A percentile compares a stretch with the other conserved stretches of the same genome.
Evolutionary conservation across 169 alveolate genomes (phyloP).

Genomic region (Cyclospora cayetanensis): DNA sequence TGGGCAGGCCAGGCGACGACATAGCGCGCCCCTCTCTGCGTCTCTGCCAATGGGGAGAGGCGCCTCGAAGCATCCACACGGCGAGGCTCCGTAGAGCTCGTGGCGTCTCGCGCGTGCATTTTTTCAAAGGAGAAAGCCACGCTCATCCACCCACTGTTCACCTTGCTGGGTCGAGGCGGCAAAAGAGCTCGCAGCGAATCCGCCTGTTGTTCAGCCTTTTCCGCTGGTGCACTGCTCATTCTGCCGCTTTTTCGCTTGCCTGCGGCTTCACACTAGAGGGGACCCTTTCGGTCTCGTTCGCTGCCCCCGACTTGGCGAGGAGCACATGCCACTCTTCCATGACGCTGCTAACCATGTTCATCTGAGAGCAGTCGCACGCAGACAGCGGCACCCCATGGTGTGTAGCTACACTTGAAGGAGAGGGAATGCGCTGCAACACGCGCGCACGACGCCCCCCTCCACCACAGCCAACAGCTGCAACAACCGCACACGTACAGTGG

Average conservation of each 20-base stretch:
- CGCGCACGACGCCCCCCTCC: background rate
- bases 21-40: no score
- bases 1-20: no score
- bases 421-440: no score
- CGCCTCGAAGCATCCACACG: no score
- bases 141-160: background rate
- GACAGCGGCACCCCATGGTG: background rate
- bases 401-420: background rate
- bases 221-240: background rate
- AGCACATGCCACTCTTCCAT: constrained; percentile 59
- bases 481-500: constrained; percentile 15
- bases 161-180: background rate
- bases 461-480: background rate
- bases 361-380: constrained; percentile 10
- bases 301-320: background rate
- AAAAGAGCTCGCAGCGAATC: background rate
- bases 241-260: background rate
- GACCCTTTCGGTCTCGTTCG: background rate
- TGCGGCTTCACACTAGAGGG: background rate
- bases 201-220: background rate
- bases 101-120: background rate
- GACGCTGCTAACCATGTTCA: constrained; percentile 56
- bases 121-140: background rate
- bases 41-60: no score
- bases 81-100: no score